Base-by-base conservation (phyloP, 257 asterid genomes). In the Vinca minor region DNA sequence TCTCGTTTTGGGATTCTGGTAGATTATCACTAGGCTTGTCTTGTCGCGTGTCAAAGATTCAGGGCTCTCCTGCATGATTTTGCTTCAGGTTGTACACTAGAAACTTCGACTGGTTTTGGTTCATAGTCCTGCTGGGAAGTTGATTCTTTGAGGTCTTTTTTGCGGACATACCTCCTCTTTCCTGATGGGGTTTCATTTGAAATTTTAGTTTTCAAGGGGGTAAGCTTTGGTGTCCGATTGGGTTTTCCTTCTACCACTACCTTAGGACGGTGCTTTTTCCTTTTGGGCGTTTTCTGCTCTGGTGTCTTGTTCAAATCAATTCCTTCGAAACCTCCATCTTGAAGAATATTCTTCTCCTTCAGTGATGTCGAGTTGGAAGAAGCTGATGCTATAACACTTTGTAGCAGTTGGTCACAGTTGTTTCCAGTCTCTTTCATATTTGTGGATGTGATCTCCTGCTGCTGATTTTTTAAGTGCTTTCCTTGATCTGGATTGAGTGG, bases 211-310 rank as follows among this genome's bases (percentile, higher is more conserved):
- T 38, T 63, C 1, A 64, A 59, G 55, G 82, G 62, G 25, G 78
- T 71, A 67, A 85, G 63, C 74, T 78, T 89, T 9, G 83, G 87
- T 18, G 77, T 66, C 73, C 84, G 77, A 72, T 84, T 87, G 66
- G 84, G 77, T 78, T 92, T 82, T 70, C 84, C 87, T 81, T 89
- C 97, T 38, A 69, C 77, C 8, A 89, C 78, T 45, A 93, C 98
- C 81, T 93, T 93, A 1, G 98, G 97, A 54, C 91, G 76, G 78
- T 85, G 91, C 76, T 93, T 93, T 69, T 81, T 83, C 75, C 95
- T 84, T 77, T 73, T 89, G 49, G 87, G 94, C 35, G 87, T 45
- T 72, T 76, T 89, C 44, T 60, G 82, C 56, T 68, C 80, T 58
- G 95, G 98, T 12, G 97, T 85, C 77, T 77, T 75, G 84, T 82